A percentile compares a stretch with the other conserved stretches of the same genome.
phyloP scores from a whole-genome alignment of 306 rosid species.

The Cercis canadensis region DNA sequence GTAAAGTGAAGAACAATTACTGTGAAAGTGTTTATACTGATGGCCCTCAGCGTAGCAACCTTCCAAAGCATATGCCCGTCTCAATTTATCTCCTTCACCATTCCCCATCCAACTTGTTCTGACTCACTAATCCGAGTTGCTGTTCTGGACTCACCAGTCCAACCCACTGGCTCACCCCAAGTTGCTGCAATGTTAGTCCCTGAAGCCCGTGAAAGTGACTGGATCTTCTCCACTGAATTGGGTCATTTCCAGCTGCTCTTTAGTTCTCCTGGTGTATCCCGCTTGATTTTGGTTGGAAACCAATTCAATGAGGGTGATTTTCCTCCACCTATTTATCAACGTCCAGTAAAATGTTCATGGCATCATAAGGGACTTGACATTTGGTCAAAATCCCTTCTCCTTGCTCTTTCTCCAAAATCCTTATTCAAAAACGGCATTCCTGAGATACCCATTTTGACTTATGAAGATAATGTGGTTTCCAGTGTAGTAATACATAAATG shows the following conservation, averaged over 20 bases:
- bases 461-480: slow-evolving; percentile 62
- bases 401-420: slow-evolving; percentile 74
- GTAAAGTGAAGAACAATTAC: not conserved
- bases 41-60: slow-evolving; percentile 55
- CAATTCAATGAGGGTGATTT: slow-evolving; percentile 23
- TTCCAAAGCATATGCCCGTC: slow-evolving; percentile 63
- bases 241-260: slow-evolving; percentile 83
- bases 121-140: slow-evolving; percentile 68
- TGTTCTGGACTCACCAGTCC: slow-evolving; percentile 74
- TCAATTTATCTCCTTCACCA: slow-evolving; percentile 64
- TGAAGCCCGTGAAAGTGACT: slow-evolving; percentile 71
- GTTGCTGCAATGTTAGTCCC: slow-evolving; percentile 81
- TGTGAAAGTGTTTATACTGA: slow-evolving; percentile 21
- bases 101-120: slow-evolving; percentile 59
- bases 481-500: slow-evolving; percentile 58
- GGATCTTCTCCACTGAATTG: slow-evolving; percentile 76
- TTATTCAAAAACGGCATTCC: slow-evolving; percentile 62
- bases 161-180: slow-evolving; percentile 40
- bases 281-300: slow-evolving; percentile 69
- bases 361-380: slow-evolving; percentile 42
- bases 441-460: slow-evolving; percentile 69
- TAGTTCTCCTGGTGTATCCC: slow-evolving; percentile 54
- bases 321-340: slow-evolving; percentile 40
- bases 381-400: slow-evolving; percentile 69
- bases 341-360: slow-evolving; percentile 38